Evolutionary conservation across 202 grass and related monocot genomes (phyloP).

Genomic region (Bolboschoenoplectus hybrid): DNA sequence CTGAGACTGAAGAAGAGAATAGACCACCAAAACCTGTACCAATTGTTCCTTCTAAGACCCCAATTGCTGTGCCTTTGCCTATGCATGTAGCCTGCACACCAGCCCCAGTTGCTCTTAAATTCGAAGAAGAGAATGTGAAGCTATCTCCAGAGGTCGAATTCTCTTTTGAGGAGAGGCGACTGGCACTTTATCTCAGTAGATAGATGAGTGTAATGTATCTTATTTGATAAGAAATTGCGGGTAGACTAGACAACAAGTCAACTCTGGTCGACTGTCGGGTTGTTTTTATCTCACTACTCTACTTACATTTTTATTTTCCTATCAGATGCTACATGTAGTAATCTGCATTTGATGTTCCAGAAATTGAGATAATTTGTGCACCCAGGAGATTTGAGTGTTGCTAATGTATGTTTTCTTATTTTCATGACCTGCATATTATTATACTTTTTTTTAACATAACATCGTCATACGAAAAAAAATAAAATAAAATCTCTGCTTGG

Average conservation of each 20-base stretch:
- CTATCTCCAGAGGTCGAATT: constrained; percentile 56
- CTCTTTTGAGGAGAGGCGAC: constrained; percentile 82
- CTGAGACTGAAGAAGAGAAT: constrained; percentile 60
- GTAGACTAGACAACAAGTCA: constrained; percentile 32
- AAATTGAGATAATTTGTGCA: constrained; percentile 14
- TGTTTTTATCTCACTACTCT: neutral
- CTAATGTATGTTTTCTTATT: constrained; percentile 15
- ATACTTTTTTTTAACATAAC: neutral
- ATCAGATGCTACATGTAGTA: constrained; percentile 13
- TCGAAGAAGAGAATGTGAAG: constrained; percentile 42
- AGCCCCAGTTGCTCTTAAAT: constrained; percentile 49
- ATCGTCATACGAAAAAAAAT: neutral
- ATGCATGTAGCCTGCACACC: constrained; percentile 84
- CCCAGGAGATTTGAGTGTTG: neutral
- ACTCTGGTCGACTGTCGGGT: constrained; percentile 13
- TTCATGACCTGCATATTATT: neutral
- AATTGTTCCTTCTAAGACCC: constrained; percentile 52
- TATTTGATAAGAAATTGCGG: neutral
- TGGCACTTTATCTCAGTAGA: constrained; percentile 56
- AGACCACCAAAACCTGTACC: constrained; percentile 48
- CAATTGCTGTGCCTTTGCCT: constrained; percentile 41
- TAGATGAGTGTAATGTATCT: constrained; percentile 35
- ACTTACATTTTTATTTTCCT: neutral
- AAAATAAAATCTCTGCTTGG: too few species aligned
- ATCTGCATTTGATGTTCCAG: neutral